Evolutionary conservation across 2,329 filamentous ascomycete genomes (phyloP), one percentile per base, ranked within the genome.

Genomic region (Ustulina deusta): DNA sequence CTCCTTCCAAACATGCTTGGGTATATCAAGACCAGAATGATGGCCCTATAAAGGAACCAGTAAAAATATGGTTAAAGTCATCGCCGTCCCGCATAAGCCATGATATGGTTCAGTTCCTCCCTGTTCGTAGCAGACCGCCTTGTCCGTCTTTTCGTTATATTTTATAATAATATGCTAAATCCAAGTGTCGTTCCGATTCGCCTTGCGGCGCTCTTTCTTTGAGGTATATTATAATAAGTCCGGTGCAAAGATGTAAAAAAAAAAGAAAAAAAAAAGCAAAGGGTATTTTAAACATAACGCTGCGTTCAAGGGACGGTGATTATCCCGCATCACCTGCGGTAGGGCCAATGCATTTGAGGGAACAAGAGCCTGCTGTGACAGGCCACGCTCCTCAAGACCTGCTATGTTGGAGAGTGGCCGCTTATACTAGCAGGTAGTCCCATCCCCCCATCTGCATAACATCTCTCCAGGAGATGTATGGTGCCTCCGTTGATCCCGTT

Each of bases 401-500:
- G 81, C 80, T 78, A 68, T 78, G 67, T 73, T 73, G 71, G 62
- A 72, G 61, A 58, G 61, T 62, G 68, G 64, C 65, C 60, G 55
- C 69, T 83, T 83, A 97, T 82, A 97, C 94, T 80, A 97, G 88
- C 80, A 97, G 86, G 83, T 93, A 96, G 79, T 97, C 93, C 94
- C 93, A 97, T 74, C 89, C 89, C 83, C 95, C 96, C 83, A 91
- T 89, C 82, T 89, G 89, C 94, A 97, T 97, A 78, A 95, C 89
- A 82, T 97, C 93, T 83, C 95, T 87, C 95, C 95, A 98, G 89
- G 94, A 94, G 81, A 97, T 88, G 83, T 91, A 91, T 78, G 89
- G 90, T 80, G 82, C 80, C 74, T 79, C 76, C 72, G 79, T 71
- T 70, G 73, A 69, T 66, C 78, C 78, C 69, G 78, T 78, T 77